Conservation (phyloP, 2,329 filamentous ascomycete species). For the Trichophyton benhamiae region DNA sequence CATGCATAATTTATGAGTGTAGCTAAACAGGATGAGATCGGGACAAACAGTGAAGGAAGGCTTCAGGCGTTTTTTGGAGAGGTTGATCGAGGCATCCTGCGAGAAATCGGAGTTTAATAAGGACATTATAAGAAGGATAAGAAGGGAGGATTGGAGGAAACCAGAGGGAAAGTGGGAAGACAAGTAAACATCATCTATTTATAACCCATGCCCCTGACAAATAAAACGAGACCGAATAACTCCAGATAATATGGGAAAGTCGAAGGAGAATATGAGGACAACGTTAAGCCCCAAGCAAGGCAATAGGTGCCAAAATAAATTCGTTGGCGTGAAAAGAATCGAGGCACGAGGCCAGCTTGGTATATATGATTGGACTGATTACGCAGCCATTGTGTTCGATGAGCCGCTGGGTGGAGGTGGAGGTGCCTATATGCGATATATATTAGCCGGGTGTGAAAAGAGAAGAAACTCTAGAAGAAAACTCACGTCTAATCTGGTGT, state of each 20-base stretch:
- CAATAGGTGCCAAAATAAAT: neutral
- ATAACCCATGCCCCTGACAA: conserved; percentile 1
- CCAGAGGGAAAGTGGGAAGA: neutral
- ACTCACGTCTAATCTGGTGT: conserved; percentile 64
- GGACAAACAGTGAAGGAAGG: neutral
- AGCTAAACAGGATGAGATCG: neutral
- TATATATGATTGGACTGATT: neutral
- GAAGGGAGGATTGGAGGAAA: neutral
- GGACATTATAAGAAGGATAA: neutral
- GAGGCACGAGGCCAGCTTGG: neutral
- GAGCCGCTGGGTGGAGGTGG: conserved; percentile 4
- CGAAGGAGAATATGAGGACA: neutral
- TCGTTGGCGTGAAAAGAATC: neutral
- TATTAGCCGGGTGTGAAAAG: neutral
- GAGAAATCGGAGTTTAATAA: neutral
- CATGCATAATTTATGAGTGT: neutral
- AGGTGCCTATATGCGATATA: neutral
- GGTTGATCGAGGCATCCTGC: neutral
- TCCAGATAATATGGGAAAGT: conserved; percentile 1
- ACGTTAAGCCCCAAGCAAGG: neutral
- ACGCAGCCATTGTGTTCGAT: conserved; percentile 1
- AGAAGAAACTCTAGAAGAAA: neutral
- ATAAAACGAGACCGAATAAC: conserved; percentile 1
- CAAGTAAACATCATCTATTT: neutral
- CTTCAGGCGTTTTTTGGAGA: neutral